Base-by-base conservation (phyloP, 2,329 filamentous ascomycete species). In the Salinomyces thailandicus region DNA sequence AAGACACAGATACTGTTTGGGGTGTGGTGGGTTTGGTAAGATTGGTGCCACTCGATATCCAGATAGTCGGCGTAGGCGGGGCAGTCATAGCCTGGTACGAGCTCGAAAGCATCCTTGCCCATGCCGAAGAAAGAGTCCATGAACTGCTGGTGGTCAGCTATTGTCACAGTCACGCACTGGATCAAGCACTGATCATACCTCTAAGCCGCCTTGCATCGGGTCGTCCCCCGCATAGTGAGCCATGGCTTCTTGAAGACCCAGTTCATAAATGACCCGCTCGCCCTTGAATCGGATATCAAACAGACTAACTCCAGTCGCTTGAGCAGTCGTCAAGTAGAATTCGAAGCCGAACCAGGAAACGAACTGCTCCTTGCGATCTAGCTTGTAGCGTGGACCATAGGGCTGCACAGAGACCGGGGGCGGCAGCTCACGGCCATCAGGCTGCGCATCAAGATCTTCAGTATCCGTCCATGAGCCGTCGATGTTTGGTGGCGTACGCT, bases 1-100 rank as follows among this genome's bases (percentile, higher is more conserved):
- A 75, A 75, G 18, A 75, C 39, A 46, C 74, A 79, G 28, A 78
- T 64, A 39, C 63, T 67, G 49, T 70, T 63, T 1, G 50, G 52
- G 14, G 43, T 43, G 1, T 58, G 54, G 36, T 72, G 67, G 0
- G 60, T 65, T 37, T 66, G 61, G 2, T 57, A 63, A 20, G 63
- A 60, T 3, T 55, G 55, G 3, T 61, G 59, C 37, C 66, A 68
- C 3, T 61, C 59, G 1, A 59, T 57, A 48, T 72, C 67, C 26
- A 72, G 58, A 41, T 67, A 74, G 0, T 67, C 70, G 1, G 70
- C 61, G 34, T 71, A 67, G 0, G 61, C 51, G 0, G 72, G 72
- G 44, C 71, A 75, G 48, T 75, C 71, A 35, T 67, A 73, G 3
- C 69, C 71, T 4, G 59, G 56, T 2, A 72, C 55, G 0, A 73